Evolutionary conservation across 129 eudicot species (phyloP).

Genomic region (Glebionis coronaria): DNA sequence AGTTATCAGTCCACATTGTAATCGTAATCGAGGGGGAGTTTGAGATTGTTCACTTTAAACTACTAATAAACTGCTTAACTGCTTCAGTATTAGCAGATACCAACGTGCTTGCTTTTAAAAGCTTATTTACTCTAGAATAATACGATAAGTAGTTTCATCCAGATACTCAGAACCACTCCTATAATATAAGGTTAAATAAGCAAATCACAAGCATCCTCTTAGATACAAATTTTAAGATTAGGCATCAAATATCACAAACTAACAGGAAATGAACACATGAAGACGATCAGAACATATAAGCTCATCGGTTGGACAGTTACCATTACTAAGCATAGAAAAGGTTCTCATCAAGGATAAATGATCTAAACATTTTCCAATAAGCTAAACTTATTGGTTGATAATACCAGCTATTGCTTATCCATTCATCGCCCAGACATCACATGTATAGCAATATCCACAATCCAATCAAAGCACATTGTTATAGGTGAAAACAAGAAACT

Average conservation of each 20-base stretch:
- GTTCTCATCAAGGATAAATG: neutral
- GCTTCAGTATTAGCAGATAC: no score
- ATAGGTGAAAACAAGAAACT: neutral
- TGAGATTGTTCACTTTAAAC: no score
- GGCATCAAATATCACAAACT: neutral
- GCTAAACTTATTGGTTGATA: neutral
- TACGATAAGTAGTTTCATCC: no score
- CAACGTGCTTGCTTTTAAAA: no score
- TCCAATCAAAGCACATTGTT: neutral
- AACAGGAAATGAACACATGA: neutral
- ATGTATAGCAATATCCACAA: neutral
- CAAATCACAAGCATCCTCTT: no score
- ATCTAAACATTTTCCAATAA: neutral
- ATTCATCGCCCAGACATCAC: neutral
- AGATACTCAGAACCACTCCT: no score
- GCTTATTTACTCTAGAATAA: no score
- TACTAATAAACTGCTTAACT: no score
- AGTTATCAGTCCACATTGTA: neutral
- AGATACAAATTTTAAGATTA: neutral
- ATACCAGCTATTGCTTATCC: slow-evolving; percentile 7
- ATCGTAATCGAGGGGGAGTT: no score
- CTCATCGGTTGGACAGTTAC: no score
- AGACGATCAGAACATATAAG: neutral
- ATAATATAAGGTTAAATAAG: no score
- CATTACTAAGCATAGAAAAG: neutral